A percentile compares a stretch with the other conserved stretches of the same genome.
These are phyloP conservation scores for Echinochloa phyllopogon DNA, from an alignment of 176 grass and related monocot genomes.

Conservation along the genomic window DNA sequence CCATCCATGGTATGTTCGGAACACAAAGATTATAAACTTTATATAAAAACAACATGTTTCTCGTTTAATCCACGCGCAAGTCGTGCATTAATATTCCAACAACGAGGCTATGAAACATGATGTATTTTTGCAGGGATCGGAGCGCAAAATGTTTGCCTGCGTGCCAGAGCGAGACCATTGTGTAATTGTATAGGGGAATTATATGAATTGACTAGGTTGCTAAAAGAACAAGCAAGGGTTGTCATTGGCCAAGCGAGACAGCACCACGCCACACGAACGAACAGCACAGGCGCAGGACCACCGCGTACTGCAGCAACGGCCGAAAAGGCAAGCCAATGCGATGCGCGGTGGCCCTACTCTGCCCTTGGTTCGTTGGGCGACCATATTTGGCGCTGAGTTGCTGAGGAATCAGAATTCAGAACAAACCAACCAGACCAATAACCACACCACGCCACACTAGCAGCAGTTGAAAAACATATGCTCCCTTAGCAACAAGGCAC, in stretches of 20 bases:
- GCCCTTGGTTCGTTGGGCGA: not conserved
- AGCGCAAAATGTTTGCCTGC: not conserved
- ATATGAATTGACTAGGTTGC: not conserved
- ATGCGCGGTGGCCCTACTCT: not conserved
- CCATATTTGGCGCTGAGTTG: slow-evolving; percentile 8
- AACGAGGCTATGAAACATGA: not conserved
- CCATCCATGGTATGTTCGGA: not conserved
- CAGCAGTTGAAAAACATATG: slow-evolving; percentile 8
- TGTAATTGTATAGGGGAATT: not conserved
- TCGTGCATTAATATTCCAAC: not conserved
- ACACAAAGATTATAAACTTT: not conserved
- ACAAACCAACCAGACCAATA: slow-evolving; percentile 15
- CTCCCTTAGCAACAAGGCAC: not conserved
- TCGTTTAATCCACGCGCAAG: not conserved
- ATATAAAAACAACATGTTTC: not conserved
- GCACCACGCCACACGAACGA: not conserved
- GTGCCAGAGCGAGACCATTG: not conserved
- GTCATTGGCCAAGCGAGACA: not conserved
- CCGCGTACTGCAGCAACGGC: not conserved
- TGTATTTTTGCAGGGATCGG: too few relatives aligned
- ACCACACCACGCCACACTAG: not conserved
- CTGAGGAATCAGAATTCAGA: slow-evolving; percentile 49
- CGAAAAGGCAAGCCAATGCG: not conserved
- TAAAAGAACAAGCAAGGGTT: too few relatives aligned
- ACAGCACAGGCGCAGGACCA: slow-evolving; percentile 23